Evolutionary conservation across 345 rosid species (phyloP).

Genomic region (Combretum micranthum): DNA sequence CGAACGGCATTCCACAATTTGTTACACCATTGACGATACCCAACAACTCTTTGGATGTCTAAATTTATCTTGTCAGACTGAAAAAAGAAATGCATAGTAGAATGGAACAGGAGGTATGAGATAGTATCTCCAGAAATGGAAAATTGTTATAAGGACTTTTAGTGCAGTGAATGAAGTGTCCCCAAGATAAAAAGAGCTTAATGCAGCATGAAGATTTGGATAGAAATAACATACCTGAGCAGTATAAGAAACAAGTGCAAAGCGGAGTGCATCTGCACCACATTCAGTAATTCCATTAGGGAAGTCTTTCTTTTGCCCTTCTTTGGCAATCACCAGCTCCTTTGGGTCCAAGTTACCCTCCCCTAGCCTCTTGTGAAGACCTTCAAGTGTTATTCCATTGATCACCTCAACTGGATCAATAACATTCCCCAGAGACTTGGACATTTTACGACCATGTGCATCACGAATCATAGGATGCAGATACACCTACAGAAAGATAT

Average conservation of each 20-base stretch:
- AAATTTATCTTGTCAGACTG: conserved; percentile 94
- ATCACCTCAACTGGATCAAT: conserved; percentile 93
- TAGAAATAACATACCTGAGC: conserved; percentile 62
- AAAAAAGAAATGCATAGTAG: conserved; percentile 11
- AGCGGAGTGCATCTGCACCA: conserved; percentile 96
- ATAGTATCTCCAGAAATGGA: not conserved
- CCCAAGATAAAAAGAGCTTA: too few species aligned
- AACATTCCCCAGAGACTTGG: conserved; percentile 89
- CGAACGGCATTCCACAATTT: conserved; percentile 97
- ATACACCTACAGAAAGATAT: conserved; percentile 51
- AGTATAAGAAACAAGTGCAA: conserved; percentile 89
- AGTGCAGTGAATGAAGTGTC: not conserved
- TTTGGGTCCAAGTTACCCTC: conserved; percentile 76
- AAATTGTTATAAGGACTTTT: not conserved
- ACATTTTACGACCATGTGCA: conserved; percentile 98
- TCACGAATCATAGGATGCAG: conserved; percentile 97
- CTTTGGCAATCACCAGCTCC: conserved; percentile 67
- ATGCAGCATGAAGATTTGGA: not conserved
- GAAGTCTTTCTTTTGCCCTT: conserved; percentile 70
- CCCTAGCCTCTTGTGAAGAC: conserved; percentile 75
- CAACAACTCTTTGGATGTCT: conserved; percentile 91
- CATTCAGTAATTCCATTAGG: conserved; percentile 95
- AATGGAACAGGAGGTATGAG: not conserved
- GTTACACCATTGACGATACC: conserved; percentile 99
- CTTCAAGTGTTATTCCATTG: conserved; percentile 72